A percentile compares a stretch with the other conserved stretches of the same genome.
Evolutionary conservation across 148 eudicot species (phyloP).

Genomic region (Fagopyrum homotropicum): DNA sequence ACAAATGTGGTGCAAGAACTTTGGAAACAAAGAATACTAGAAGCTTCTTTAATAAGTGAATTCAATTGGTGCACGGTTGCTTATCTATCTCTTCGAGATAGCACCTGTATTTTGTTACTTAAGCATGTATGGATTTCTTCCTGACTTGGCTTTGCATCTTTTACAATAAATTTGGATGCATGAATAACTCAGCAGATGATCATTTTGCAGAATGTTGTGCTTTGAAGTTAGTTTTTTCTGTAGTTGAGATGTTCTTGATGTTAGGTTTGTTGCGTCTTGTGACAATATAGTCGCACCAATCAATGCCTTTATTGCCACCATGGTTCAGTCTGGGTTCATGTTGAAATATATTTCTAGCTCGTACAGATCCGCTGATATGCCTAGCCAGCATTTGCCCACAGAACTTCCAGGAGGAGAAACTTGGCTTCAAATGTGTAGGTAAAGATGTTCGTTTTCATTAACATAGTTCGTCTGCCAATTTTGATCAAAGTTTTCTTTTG

Average conservation of each 20-base stretch:
- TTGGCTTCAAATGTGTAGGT: too few species aligned
- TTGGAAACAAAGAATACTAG: constrained; percentile 80
- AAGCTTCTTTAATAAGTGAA: constrained; percentile 6
- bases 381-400: not conserved
- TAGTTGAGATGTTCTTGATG: not conserved
- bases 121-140: not conserved
- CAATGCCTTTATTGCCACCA: not conserved
- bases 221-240: not conserved
- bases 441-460: too few species aligned
- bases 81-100: constrained; percentile 4
- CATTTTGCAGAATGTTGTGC: not conserved
- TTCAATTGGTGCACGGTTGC: not conserved
- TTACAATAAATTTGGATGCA: constrained; percentile 4
- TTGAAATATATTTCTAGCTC: not conserved
- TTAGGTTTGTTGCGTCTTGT: not conserved
- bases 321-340: not conserved
- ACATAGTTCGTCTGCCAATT: too few species aligned
- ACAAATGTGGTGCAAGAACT: constrained; percentile 98
- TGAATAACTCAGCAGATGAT: constrained; percentile 4
- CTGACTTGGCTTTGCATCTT: not conserved
- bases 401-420: not conserved
- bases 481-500: too few species aligned
- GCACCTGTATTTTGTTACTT: not conserved
- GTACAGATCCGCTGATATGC: not conserved
- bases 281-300: not conserved